Percentiles rank a stretch among this genome's conserved stretches.
Conservation (phyloP, 257 asterid genomes). For the Forsythia viridissima region DNA sequence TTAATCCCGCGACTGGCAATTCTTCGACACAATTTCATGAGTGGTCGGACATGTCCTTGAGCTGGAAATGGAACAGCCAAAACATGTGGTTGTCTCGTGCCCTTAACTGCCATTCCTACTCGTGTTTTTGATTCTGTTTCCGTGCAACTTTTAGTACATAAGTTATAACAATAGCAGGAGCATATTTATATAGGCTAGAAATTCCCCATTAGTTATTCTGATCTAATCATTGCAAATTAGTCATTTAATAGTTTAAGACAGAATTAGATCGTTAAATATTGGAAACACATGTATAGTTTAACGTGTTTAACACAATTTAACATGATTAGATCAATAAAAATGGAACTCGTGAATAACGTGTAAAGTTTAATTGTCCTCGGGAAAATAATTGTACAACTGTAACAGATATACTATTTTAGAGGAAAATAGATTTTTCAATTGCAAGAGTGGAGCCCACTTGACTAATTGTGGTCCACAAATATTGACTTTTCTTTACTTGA, state of each 20-base stretch:
- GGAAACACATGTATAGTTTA: neutral
- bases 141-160: neutral
- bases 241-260: too few relatives aligned
- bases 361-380: too few relatives aligned
- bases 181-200: neutral
- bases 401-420: neutral
- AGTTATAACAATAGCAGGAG: neutral
- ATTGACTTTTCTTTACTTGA: too few relatives aligned
- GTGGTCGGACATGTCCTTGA: constrained; percentile 60
- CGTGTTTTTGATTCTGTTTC: neutral
- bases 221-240: too few relatives aligned
- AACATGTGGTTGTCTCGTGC: constrained; percentile 7
- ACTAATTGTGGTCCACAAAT: too few relatives aligned
- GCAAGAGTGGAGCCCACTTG: too few relatives aligned
- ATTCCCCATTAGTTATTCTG: too few relatives aligned
- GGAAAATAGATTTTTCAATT: too few relatives aligned
- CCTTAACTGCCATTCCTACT: constrained; percentile 15
- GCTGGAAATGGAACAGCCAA: constrained; percentile 50
- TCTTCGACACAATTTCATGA: constrained; percentile 38
- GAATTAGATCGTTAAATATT: too few relatives aligned
- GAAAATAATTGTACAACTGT: neutral
- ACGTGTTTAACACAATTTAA: neutral
- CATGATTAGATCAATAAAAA: too few relatives aligned
- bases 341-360: too few relatives aligned
- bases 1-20: constrained; percentile 44